Evolutionary conservation across 257 asterid genomes (phyloP), one percentile per base, ranked within the genome.

Genomic region (Coffea canephora): DNA sequence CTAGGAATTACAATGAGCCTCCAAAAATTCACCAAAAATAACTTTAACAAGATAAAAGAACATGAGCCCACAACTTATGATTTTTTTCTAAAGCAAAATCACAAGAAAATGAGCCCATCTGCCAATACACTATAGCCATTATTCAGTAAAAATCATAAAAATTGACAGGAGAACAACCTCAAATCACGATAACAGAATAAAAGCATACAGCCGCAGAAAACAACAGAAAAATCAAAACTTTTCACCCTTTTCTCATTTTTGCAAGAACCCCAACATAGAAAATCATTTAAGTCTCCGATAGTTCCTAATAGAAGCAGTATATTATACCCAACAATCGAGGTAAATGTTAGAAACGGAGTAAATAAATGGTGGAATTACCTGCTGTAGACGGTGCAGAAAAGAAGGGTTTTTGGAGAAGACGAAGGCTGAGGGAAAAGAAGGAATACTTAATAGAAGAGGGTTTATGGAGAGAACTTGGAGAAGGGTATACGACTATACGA

Each of bases 381-480:
- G 49, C 34, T 7, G 69, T 50, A 54, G 39, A 54, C 69, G 36
- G 21, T 18, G 54, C 48, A 31, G 27, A 16, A 6, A 62, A 52
- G 14, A 43, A 50, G 25, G 66, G 64, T 73, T 27, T 73, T 52
- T 23, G 66, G 0, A 27, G 15, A 27, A 3, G 48, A 59, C 8
- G 68, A 78, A 8, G 39, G 3, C 27, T 27, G 61, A 27, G 64
- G 12, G 12, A 41, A 14, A 31, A 41, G 61, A 14, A 9, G 1
- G 18, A 19, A 31, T 0, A 18, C 4, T 16, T 13, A 27, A 34
- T 1, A 57, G 23, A 14, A 16, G 41, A 43, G 50, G 46, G 68
- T 69, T 45, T 69, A 62, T 52, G 55, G 55, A 57, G 70, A 31
- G 59, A 70, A n/a, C 70, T 57, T 55, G 71, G 62, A 59, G 77